A percentile compares a stretch with the other conserved stretches of the same genome.
These are phyloP conservation scores for Boletus edulis DNA, from an alignment of 768 basidiomycete species.

Conservation along the genomic window DNA sequence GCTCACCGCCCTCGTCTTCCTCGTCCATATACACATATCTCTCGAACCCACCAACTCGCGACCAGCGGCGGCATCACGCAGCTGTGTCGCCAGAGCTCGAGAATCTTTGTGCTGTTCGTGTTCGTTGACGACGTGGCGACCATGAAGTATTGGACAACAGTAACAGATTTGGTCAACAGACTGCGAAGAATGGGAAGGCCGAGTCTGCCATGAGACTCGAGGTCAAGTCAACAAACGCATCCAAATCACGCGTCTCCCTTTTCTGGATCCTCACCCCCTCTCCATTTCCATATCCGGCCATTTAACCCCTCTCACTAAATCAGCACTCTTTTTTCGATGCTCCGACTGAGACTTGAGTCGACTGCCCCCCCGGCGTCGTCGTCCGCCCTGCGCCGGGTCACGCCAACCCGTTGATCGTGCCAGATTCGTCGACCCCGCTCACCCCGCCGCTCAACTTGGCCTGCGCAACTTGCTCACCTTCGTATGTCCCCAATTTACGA, in stretches of 20 bases:
- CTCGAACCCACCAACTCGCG: conserved; percentile 53
- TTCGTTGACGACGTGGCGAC: conserved; percentile 74
- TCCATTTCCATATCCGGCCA: neutral
- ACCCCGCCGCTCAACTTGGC: conserved; percentile 15
- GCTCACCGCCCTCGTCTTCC: conserved; percentile 87
- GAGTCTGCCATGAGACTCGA: conserved; percentile 17
- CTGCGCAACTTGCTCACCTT: conserved; percentile 16
- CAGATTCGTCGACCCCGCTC: conserved; percentile 13
- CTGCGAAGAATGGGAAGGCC: conserved; percentile 72
- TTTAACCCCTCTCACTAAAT: too few species aligned
- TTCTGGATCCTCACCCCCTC: conserved; percentile 5
- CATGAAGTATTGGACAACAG: conserved; percentile 70
- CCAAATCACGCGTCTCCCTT: conserved; percentile 15
- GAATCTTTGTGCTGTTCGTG: conserved; percentile 82
- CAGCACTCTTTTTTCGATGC: too few species aligned
- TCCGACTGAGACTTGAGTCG: too few species aligned
- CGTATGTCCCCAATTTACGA: conserved; percentile 17
- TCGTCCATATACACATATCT: conserved; percentile 83
- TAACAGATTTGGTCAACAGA: conserved; percentile 71
- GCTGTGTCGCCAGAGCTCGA: conserved; percentile 77
- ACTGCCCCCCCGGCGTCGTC: neutral
- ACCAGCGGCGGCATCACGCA: conserved; percentile 77
- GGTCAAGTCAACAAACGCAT: conserved; percentile 23
- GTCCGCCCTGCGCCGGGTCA: conserved; percentile 13
- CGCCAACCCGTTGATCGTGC: conserved; percentile 5